phyloP scores from a whole-genome alignment of 768 basidiomycete genomes.

The Podaxis sp. region DNA sequence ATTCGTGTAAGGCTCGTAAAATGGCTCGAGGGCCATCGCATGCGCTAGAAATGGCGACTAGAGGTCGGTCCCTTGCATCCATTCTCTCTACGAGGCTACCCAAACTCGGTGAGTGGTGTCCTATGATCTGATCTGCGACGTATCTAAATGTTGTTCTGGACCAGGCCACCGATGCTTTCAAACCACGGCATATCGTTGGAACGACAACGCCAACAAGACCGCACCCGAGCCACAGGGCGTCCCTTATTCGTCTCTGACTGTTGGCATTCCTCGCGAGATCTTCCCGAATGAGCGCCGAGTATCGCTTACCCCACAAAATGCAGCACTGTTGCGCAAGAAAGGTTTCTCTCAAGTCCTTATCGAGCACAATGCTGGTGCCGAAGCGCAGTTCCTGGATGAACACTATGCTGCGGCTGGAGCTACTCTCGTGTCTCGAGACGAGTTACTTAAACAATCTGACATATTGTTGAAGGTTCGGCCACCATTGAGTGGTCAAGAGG shows the following conservation, averaged over 20 bases:
- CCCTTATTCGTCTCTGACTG: slow-evolving; percentile 67
- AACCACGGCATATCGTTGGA: slow-evolving; percentile 20
- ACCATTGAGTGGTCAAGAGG: slow-evolving; percentile 61
- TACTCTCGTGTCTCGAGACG: slow-evolving; percentile 65
- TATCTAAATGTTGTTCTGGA: background rate
- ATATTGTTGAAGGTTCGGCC: slow-evolving; percentile 86
- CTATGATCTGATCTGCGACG: background rate
- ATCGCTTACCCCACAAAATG: slow-evolving; percentile 77
- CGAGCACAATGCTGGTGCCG: slow-evolving; percentile 63
- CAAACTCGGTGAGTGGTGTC: slow-evolving; percentile 1
- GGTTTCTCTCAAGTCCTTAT: slow-evolving; percentile 73
- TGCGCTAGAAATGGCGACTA: slow-evolving; percentile 22
- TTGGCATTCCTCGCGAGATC: slow-evolving; percentile 76
- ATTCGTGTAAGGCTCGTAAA: slow-evolving; percentile 11
- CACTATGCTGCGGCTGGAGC: slow-evolving; percentile 79
- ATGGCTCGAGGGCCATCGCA: slow-evolving; percentile 30
- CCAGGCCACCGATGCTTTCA: slow-evolving; percentile 31
- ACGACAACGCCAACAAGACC: slow-evolving; percentile 25
- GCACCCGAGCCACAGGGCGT: slow-evolving; percentile 28
- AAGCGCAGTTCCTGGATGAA: slow-evolving; percentile 78
- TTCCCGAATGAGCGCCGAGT: slow-evolving; percentile 80
- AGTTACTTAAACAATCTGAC: slow-evolving; percentile 65
- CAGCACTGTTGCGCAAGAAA: slow-evolving; percentile 72
- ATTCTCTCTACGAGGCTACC: background rate
- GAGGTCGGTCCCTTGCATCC: slow-evolving; percentile 18